Conservation (phyloP, 2,329 filamentous ascomycete species). For the Immersiporthe knoxdaviesiana region DNA sequence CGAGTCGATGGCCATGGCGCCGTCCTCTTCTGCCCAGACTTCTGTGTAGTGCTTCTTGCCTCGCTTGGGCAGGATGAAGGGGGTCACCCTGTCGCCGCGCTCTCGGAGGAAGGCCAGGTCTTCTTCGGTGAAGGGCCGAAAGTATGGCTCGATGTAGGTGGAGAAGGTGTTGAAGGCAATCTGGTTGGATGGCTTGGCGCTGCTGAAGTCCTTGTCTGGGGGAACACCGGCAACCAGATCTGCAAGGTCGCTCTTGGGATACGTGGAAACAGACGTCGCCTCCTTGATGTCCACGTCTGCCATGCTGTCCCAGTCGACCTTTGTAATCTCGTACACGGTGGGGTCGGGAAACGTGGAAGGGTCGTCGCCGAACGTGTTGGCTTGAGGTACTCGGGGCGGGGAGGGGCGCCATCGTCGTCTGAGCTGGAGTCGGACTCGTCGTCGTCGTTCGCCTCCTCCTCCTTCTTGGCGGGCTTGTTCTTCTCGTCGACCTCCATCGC, state of each 20-base stretch:
- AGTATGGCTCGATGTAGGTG: conserved; percentile 90
- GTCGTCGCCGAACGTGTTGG: conserved; percentile 89
- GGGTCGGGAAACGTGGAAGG: conserved; percentile 90
- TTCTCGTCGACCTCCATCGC: conserved; percentile 62
- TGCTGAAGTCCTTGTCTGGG: conserved; percentile 95
- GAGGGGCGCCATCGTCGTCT: conserved; percentile 63
- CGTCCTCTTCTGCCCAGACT: conserved; percentile 93
- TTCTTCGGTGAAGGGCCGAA: conserved; percentile 87
- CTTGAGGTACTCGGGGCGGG: conserved; percentile 71
- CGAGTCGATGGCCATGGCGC: conserved; percentile 72
- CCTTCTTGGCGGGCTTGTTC: conserved; percentile 37
- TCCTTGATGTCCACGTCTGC: conserved; percentile 81
- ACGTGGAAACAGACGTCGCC: conserved; percentile 85
- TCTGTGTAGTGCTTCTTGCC: conserved; percentile 87
- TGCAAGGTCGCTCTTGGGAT: conserved; percentile 77
- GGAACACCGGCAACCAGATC: conserved; percentile 87
- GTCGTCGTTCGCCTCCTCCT: conserved; percentile 45
- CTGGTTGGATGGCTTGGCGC: conserved; percentile 89
- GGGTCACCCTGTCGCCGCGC: conserved; percentile 78
- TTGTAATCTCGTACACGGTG: conserved; percentile 89
- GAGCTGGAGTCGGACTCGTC: conserved; percentile 56
- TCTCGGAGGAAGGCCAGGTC: conserved; percentile 92
- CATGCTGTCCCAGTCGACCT: conserved; percentile 70
- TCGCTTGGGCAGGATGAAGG: conserved; percentile 84
- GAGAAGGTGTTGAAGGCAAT: conserved; percentile 92